These are phyloP conservation scores for Angomonas deanei DNA, from an alignment of 208 protist species.

Conservation along the genomic window DNA sequence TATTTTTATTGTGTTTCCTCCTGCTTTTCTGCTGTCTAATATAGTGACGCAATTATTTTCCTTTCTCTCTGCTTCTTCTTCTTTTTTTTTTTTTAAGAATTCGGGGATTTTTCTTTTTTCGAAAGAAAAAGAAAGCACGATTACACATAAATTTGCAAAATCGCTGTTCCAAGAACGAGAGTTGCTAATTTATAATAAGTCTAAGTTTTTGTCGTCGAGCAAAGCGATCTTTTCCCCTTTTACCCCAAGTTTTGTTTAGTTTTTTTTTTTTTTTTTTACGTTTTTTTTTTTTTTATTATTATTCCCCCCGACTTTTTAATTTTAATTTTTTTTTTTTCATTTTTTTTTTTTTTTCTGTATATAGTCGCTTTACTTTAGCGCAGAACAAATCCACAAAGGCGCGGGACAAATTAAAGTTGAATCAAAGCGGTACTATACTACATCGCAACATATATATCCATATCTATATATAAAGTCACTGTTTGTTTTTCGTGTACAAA, in stretches of 20 bases:
- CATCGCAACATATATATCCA: not conserved
- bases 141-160: no score
- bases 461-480: not conserved
- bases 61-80: not conserved
- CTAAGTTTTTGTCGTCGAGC: no score
- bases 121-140: not conserved
- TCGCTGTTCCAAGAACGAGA: no score
- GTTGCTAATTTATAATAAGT: no score
- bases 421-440: no score
- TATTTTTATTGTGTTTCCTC: not conserved
- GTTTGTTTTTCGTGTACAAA: constrained; percentile 10
- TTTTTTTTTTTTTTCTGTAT: not conserved
- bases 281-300: not conserved
- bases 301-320: not conserved
- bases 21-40: not conserved
- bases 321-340: constrained; percentile 2
- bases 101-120: constrained; percentile 8
- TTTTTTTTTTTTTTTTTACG: constrained; percentile 3
- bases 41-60: not conserved
- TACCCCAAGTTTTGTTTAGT: no score
- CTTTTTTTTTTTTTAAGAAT: constrained; percentile 1
- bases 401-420: no score
- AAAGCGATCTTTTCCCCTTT: no score
- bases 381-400: not conserved
- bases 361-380: no score